Evolutionary conservation across 148 eudicot species (phyloP), one percentile per base, ranked within the genome.

Genomic region (Diospyros lotus): DNA sequence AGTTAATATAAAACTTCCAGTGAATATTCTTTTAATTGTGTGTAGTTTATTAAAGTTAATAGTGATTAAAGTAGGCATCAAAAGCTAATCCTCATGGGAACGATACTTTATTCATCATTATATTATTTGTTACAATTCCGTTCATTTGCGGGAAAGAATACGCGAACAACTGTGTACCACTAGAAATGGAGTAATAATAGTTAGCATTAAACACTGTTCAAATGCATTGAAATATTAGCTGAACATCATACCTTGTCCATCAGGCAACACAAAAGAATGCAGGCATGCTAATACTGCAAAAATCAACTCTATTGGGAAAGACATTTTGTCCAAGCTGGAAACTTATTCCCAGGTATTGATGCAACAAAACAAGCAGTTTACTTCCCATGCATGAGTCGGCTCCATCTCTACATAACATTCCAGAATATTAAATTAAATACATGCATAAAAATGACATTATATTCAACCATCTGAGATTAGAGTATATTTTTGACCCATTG

Each of bases 221-320:
- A 74, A 15, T 40, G 28, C 63, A 55, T 53, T 53, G 38, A 61
- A 54, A 64, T 12, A 10, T 12, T 13, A n/a, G n/a, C 54, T 64
- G 60, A 42, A 76, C 15, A 75, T 17, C 8, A 52, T 87, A 92
- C 97, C 97, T 87, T 93, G 93, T 61, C 73, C 73, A 84, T 93
- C 87, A 56, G 93, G 85, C 12, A 69, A 64, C 54, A 76, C 85
- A 79, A 72, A 78, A 60, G 80, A 69, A 42, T 76, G 78, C 71
- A 90, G 78, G 66, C 80, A 80, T 58, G 86, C 69, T 76, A 88
- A 56, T 64, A 79, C 54, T 62, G 70, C 77, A 64, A 86, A 50
- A 50, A 88, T 39, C 54, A 86, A 60, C 62, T 82, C 87, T 93
- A 93, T 86, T 63, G 43, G 56, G 56, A 45, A 66, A 55, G 45